Conservation (phyloP, 1,284 basidiomycete species). For the Sporisorium iseilematis-ciliati region DNA sequence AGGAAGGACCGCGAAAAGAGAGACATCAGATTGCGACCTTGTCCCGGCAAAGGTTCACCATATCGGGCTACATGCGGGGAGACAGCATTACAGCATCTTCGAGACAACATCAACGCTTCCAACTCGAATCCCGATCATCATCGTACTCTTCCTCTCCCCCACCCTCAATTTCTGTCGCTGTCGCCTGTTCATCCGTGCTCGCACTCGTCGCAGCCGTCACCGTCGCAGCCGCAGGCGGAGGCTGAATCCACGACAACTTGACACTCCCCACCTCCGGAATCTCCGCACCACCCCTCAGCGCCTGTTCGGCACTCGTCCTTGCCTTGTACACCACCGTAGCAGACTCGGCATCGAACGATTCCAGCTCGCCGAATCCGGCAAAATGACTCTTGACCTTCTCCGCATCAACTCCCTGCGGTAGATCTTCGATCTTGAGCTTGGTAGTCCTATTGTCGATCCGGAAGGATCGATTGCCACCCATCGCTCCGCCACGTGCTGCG, state of each 20-base stretch:
- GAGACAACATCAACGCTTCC: conserved; percentile 46
- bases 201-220: background rate
- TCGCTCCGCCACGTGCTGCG: conserved; percentile 75
- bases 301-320: conserved; percentile 57
- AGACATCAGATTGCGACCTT: background rate
- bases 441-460: conserved; percentile 91
- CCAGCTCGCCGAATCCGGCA: conserved; percentile 53
- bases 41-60: background rate
- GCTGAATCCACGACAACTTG: conserved; percentile 62
- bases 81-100: background rate
- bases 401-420: conserved; percentile 72
- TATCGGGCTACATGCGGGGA: background rate
- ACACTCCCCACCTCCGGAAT: conserved; percentile 61
- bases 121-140: conserved; percentile 57
- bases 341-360: conserved; percentile 35
- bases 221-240: conserved; percentile 18
- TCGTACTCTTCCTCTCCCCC: conserved; percentile 48
- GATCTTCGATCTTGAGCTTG: conserved; percentile 81
- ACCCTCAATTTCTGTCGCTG: conserved; percentile 3
- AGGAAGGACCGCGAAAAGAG: too few relatives aligned
- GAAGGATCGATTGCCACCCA: conserved; percentile 73
- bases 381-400: conserved; percentile 82
- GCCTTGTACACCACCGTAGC: conserved; percentile 58
- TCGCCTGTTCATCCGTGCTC: conserved; percentile 1
- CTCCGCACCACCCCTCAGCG: conserved; percentile 54